Conservation (phyloP, 2,329 filamentous ascomycete genomes). For the Plectosphaerella sp. region DNA sequence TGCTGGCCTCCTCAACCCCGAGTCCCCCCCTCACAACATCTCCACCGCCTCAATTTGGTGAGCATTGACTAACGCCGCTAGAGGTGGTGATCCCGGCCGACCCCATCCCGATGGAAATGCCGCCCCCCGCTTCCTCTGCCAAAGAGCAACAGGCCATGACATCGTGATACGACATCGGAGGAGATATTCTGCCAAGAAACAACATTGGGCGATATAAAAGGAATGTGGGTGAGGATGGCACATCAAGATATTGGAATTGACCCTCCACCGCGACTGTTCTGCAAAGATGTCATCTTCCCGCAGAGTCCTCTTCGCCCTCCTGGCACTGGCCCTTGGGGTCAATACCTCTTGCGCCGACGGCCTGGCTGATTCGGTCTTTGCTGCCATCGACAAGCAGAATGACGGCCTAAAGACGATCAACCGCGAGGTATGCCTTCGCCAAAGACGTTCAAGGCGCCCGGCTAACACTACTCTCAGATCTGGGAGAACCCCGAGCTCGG, state of each 20-base stretch:
- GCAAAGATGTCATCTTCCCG: background rate
- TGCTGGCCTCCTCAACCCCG: background rate
- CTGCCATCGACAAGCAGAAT: constrained; percentile 3
- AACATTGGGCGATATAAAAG: background rate
- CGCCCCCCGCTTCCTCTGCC: background rate
- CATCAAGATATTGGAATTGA: background rate
- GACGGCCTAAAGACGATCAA: constrained; percentile 3
- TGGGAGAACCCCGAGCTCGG: constrained; percentile 16
- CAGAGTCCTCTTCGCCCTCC: background rate
- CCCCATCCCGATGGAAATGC: background rate
- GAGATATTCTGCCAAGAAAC: background rate
- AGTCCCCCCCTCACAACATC: background rate
- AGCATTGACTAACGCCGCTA: background rate
- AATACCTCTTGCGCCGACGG: background rate
- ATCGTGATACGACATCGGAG: background rate
- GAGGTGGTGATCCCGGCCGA: background rate
- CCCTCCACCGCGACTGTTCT: background rate
- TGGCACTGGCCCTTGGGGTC: background rate
- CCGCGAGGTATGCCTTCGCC: constrained; percentile 1
- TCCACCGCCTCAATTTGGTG: background rate
- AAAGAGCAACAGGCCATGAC: background rate
- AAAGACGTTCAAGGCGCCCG: background rate
- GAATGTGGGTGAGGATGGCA: background rate
- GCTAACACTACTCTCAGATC: background rate
- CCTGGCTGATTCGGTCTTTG: constrained; percentile 2